Evolutionary conservation across 2,329 filamentous ascomycete species (phyloP).

Genomic region (Diaporthe velutina): DNA sequence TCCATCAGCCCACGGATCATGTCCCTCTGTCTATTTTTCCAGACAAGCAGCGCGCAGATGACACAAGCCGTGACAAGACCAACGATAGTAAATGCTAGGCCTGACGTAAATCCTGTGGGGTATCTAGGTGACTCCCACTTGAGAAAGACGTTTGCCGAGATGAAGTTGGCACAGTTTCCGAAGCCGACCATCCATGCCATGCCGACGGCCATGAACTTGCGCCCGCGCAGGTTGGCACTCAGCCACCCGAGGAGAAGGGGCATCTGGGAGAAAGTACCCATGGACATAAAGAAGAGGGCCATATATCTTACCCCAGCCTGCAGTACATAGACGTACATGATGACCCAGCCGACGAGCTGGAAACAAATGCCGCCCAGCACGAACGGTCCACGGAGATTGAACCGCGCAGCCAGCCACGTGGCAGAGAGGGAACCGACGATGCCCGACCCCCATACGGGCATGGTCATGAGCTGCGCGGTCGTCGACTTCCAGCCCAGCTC

Average conservation of each 20-base stretch:
- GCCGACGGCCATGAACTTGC: conserved; percentile 50
- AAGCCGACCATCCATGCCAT: conserved; percentile 57
- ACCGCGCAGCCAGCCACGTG: conserved; percentile 43
- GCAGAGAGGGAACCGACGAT: conserved; percentile 45
- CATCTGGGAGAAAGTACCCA: conserved; percentile 49
- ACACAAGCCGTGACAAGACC: conserved; percentile 10
- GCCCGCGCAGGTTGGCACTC: conserved; percentile 27
- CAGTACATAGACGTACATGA: conserved; percentile 45
- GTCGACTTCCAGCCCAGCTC: conserved; percentile 39
- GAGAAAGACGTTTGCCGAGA: conserved; percentile 57
- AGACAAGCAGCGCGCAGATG: background rate
- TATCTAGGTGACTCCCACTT: conserved; percentile 52
- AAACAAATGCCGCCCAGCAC: conserved; percentile 43
- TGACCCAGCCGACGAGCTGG: conserved; percentile 47
- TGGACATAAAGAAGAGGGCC: conserved; percentile 47
- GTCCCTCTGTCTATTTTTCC: background rate
- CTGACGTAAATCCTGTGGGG: conserved; percentile 52
- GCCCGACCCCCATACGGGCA: conserved; percentile 47
- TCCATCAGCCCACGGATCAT: conserved; percentile 5
- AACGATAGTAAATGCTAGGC: conserved; percentile 46
- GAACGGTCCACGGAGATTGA: conserved; percentile 45
- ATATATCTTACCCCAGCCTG: conserved; percentile 45
- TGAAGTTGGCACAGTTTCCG: conserved; percentile 59
- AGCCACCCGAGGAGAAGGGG: conserved; percentile 44
- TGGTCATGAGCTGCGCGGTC: conserved; percentile 39